These are phyloP conservation scores for Botryotinia narcissicola DNA, from an alignment of 2,329 filamentous ascomycete genomes.

Conservation along the genomic window DNA sequence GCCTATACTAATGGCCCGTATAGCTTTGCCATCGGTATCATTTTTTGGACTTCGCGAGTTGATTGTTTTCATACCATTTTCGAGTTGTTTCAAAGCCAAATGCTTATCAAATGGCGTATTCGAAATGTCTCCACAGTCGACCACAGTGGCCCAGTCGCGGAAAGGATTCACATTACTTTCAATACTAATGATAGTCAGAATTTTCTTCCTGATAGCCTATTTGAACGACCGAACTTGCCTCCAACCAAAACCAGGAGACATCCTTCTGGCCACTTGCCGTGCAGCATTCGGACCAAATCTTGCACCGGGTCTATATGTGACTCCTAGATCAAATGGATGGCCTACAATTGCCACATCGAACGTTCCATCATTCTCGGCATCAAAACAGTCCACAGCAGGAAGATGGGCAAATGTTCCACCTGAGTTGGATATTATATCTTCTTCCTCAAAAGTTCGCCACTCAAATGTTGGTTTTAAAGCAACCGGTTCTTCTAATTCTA, in stretches of 20 bases:
- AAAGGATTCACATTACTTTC: constrained; percentile 37
- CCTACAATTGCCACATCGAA: constrained; percentile 38
- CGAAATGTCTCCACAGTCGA: constrained; percentile 36
- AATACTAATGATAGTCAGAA: constrained; percentile 29
- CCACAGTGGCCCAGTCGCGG: constrained; percentile 32
- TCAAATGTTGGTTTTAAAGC: constrained; percentile 30
- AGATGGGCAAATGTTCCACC: constrained; percentile 35
- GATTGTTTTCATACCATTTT: constrained; percentile 34
- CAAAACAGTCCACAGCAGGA: constrained; percentile 32
- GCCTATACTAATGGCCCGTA: constrained; percentile 35
- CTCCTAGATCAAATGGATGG: constrained; percentile 37
- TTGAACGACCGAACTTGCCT: constrained; percentile 29
- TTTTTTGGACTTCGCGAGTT: constrained; percentile 31
- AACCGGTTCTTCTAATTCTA: constrained; percentile 19
- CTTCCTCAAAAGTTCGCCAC: constrained; percentile 21
- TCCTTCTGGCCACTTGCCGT: constrained; percentile 32
- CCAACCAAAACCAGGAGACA: constrained; percentile 30
- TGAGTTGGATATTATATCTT: constrained; percentile 11
- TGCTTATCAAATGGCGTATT: constrained; percentile 37
- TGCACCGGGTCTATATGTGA: constrained; percentile 35
- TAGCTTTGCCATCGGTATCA: constrained; percentile 29
- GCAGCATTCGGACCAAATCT: constrained; percentile 37
- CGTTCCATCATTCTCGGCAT: constrained; percentile 27
- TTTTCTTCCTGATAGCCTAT: not conserved
- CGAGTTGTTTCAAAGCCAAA: constrained; percentile 34